Conservation (phyloP, 2,329 filamentous ascomycete genomes). For the Metarhizium guizhouense region DNA sequence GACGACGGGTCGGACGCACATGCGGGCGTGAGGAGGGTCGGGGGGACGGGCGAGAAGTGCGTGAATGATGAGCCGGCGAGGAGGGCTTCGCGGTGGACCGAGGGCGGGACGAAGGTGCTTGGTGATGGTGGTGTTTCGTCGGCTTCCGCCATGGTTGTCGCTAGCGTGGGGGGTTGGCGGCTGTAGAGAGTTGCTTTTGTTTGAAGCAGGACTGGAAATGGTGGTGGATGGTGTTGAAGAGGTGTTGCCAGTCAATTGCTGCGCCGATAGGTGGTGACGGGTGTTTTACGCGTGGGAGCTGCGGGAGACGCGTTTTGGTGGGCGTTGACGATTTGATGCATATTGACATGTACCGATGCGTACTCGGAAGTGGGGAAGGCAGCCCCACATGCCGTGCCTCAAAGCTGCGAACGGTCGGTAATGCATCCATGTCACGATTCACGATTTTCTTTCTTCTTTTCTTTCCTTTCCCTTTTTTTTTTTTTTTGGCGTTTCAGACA, state of each 20-base stretch:
- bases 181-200: not conserved
- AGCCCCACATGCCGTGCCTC: no score
- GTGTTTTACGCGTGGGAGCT: conserved; percentile 1
- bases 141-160: conserved; percentile 8
- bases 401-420: no score
- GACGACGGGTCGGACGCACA: conserved; percentile 23
- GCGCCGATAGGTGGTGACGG: conserved; percentile 2
- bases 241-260: not conserved
- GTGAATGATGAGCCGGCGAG: conserved; percentile 59
- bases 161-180: not conserved
- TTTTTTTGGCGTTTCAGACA: no score
- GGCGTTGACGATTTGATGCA: no score
- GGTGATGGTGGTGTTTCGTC: conserved; percentile 1
- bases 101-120: conserved; percentile 55
- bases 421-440: no score
- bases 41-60: conserved; percentile 62
- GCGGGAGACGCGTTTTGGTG: conserved; percentile 10
- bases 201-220: not conserved
- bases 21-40: conserved; percentile 40
- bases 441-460: no score
- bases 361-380: no score
- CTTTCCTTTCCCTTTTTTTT: no score
- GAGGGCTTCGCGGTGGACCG: conserved; percentile 48
- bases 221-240: not conserved
- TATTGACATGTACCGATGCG: no score